phyloP scores from a whole-genome alignment of 2,329 filamentous ascomycete genomes.

The Neocatenulostroma microsporum region DNA sequence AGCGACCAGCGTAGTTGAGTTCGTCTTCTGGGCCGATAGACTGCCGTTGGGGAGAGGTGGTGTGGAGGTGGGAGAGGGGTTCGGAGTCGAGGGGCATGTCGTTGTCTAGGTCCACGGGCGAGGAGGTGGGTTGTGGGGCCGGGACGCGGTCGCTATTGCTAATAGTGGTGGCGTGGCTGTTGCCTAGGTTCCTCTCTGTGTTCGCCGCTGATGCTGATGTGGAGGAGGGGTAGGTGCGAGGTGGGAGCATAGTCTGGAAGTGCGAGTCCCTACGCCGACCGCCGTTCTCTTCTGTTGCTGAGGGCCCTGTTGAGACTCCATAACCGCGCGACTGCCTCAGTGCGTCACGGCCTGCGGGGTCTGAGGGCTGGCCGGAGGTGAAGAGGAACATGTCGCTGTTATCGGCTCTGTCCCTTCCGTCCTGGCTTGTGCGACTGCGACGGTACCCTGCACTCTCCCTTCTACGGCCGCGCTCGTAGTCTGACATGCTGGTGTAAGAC shows the following conservation, averaged over 20 bases:
- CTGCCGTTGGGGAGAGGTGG: slow-evolving; percentile 17
- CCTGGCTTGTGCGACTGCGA: slow-evolving; percentile 10
- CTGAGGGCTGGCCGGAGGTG: slow-evolving; percentile 11
- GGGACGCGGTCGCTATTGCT: background rate
- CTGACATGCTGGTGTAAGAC: slow-evolving; percentile 92
- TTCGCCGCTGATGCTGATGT: slow-evolving; percentile 8
- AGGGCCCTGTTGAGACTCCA: slow-evolving; percentile 1
- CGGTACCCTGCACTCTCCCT: slow-evolving; percentile 51
- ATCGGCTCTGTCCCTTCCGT: slow-evolving; percentile 5
- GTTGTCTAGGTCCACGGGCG: slow-evolving; percentile 14
- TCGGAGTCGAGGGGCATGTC: slow-evolving; percentile 26
- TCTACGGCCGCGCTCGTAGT: slow-evolving; percentile 47
- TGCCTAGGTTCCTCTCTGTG: background rate
- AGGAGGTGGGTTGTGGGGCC: background rate
- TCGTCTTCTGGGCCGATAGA: slow-evolving; percentile 58
- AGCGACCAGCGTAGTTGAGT: slow-evolving; percentile 96
- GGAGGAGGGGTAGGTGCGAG: slow-evolving; percentile 17
- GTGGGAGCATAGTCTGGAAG: slow-evolving; percentile 36
- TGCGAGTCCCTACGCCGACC: slow-evolving; percentile 43
- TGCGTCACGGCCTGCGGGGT: slow-evolving; percentile 25
- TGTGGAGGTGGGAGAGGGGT: slow-evolving; percentile 7
- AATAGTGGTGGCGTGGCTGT: background rate
- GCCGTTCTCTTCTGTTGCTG: slow-evolving; percentile 29
- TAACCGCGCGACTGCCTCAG: slow-evolving; percentile 25
- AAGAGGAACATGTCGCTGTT: slow-evolving; percentile 43